These are phyloP conservation scores for Acorus gramineus DNA, from an alignment of 106 monocot genomes.

Conservation along the genomic window DNA sequence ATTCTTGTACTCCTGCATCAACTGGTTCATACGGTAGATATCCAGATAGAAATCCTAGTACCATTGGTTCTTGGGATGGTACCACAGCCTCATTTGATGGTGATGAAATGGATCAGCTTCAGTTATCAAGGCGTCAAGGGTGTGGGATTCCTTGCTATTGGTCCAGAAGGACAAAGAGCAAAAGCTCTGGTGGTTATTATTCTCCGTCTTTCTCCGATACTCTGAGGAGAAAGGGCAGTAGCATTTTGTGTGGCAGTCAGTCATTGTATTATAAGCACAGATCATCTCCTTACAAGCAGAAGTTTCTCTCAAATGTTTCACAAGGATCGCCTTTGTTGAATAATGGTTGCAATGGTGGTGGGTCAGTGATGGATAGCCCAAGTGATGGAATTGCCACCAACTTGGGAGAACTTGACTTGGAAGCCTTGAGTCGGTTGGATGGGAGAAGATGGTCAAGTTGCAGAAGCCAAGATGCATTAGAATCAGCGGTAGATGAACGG, in stretches of 20 bases:
- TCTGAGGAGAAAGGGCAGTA: conserved; percentile 12
- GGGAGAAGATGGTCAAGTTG: conserved; percentile 16
- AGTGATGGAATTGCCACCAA: conserved; percentile 14
- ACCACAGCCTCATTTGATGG: conserved; percentile 7
- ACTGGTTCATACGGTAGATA: conserved; percentile 1
- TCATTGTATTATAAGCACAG: conserved; percentile 1
- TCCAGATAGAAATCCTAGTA: background rate
- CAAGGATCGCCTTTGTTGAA: conserved; percentile 11
- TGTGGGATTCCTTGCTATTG: conserved; percentile 10
- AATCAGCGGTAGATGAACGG: background rate
- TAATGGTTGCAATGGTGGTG: conserved; percentile 9
- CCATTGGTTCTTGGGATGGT: conserved; percentile 1
- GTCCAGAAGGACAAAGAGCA: conserved; percentile 8
- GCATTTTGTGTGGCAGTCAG: conserved; percentile 14
- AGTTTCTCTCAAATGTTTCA: conserved; percentile 2
- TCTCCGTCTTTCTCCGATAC: conserved; percentile 17
- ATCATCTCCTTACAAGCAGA: background rate
- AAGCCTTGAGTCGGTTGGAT: conserved; percentile 18
- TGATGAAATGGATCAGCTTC: conserved; percentile 2
- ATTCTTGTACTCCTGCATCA: conserved; percentile 10
- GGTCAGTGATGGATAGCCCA: background rate
- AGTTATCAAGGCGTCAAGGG: background rate
- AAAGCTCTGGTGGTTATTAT: conserved; percentile 6
- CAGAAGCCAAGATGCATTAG: conserved; percentile 8
- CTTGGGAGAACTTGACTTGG: conserved; percentile 24